phyloP scores from a whole-genome alignment of 2,329 filamentous ascomycete species.

The Xylaria sp. region DNA sequence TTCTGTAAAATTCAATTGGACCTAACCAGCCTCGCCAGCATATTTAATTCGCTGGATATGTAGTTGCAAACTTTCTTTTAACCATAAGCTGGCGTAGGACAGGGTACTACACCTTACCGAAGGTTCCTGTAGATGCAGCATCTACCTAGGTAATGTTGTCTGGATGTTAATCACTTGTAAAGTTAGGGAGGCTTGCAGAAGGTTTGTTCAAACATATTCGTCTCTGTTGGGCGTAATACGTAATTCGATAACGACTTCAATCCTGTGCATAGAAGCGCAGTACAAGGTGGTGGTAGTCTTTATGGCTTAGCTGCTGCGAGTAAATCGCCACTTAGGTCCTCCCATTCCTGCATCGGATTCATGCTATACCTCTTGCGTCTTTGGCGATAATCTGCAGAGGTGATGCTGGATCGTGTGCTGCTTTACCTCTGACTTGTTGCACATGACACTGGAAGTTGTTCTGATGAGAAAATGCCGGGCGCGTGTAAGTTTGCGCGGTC shows the following conservation, averaged over 20 bases:
- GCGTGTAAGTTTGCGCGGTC: background rate
- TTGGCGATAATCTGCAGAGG: background rate
- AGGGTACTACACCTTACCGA: background rate
- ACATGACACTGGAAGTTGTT: background rate
- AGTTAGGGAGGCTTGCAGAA: background rate
- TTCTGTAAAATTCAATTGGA: background rate
- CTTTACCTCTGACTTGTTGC: background rate
- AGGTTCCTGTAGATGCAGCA: background rate
- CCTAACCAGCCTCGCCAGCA: background rate
- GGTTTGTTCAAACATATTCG: background rate
- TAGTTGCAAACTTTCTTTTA: constrained; percentile 1
- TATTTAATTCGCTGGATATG: too few species aligned
- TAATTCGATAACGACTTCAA: background rate
- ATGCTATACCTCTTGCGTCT: background rate
- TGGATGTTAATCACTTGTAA: background rate
- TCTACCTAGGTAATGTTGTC: background rate
- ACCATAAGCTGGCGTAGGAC: background rate
- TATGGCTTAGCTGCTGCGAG: constrained; percentile 12
- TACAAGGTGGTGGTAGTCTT: background rate
- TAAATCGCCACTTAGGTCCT: background rate
- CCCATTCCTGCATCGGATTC: background rate
- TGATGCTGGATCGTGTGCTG: background rate
- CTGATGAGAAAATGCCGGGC: background rate
- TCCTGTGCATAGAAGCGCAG: background rate
- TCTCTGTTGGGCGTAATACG: background rate